phyloP scores from a whole-genome alignment of 805 yeast genomes.

The Groenewaldozyma salmanticensis region DNA sequence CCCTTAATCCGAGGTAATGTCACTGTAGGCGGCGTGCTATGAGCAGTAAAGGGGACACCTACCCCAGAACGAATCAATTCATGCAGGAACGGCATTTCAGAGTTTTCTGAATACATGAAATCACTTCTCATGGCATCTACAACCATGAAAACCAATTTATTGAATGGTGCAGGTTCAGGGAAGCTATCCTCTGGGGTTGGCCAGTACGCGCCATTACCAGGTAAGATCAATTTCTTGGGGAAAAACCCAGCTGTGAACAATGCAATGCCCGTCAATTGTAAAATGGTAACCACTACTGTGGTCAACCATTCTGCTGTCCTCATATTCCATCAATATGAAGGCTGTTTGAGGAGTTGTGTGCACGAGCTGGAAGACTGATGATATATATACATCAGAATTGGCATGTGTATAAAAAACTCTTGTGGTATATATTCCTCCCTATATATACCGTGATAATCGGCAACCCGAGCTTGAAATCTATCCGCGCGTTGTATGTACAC shows the following conservation, averaged over 20 bases:
- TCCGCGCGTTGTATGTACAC: no score
- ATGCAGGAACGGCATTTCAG: constrained; percentile 64
- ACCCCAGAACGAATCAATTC: constrained; percentile 48
- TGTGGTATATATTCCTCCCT: no score
- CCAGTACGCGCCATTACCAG: constrained; percentile 40
- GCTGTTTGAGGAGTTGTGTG: no score
- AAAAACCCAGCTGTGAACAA: constrained; percentile 78
- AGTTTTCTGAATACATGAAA: constrained; percentile 57
- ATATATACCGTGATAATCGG: no score
- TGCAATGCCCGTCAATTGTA: constrained; percentile 46
- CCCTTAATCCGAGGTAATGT: constrained; percentile 92
- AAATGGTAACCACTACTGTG: constrained; percentile 10
- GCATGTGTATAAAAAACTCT: no score
- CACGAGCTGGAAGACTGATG: no score
- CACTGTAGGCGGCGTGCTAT: constrained; percentile 92
- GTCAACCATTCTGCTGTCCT: no score
- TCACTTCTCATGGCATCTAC: constrained; percentile 92
- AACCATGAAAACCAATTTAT: constrained; percentile 68
- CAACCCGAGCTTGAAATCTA: no score
- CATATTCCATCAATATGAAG: no score
- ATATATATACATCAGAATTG: no score
- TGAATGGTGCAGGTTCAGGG: constrained; percentile 25
- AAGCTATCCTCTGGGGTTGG: constrained; percentile 11
- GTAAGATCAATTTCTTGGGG: constrained; percentile 73
- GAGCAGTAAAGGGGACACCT: constrained; percentile 86